Evolutionary conservation across 768 basidiomycete genomes (phyloP).

Genomic region (Erythrobasidium yunnanense): DNA sequence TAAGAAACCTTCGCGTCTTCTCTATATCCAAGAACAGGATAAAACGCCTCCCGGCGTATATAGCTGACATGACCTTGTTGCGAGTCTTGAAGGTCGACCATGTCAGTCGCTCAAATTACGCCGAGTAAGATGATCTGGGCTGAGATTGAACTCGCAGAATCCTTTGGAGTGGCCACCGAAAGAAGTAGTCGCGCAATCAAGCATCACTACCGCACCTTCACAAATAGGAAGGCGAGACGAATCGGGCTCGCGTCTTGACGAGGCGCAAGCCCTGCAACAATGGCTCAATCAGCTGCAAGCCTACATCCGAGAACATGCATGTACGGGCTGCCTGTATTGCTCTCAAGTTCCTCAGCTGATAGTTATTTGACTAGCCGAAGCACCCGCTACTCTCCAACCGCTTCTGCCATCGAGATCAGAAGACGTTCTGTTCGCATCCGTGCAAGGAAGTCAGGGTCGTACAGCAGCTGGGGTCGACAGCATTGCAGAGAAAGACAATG

Average conservation of each 20-base stretch:
- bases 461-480: neutral
- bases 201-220: neutral
- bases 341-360: neutral
- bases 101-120: neutral
- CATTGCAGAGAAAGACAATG: neutral
- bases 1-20: slow-evolving; percentile 68
- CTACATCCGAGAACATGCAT: slow-evolving; percentile 56
- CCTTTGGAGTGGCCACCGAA: slow-evolving; percentile 87
- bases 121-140: neutral
- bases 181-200: slow-evolving; percentile 40
- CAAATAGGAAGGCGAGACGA: neutral
- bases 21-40: slow-evolving; percentile 78
- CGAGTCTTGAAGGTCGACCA: slow-evolving; percentile 74
- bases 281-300: slow-evolving; percentile 62
- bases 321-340: neutral
- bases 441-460: neutral
- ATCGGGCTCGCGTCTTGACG: slow-evolving; percentile 37
- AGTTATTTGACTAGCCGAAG: neutral
- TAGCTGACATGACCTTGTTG: slow-evolving; percentile 60
- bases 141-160: slow-evolving; percentile 45
- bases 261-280: slow-evolving; percentile 52
- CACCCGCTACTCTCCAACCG: neutral
- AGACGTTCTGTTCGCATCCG: too few species aligned
- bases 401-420: neutral
- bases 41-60: slow-evolving; percentile 62